phyloP scores from a whole-genome alignment of 2,329 filamentous ascomycete genomes.

The Ophiostoma ips region DNA sequence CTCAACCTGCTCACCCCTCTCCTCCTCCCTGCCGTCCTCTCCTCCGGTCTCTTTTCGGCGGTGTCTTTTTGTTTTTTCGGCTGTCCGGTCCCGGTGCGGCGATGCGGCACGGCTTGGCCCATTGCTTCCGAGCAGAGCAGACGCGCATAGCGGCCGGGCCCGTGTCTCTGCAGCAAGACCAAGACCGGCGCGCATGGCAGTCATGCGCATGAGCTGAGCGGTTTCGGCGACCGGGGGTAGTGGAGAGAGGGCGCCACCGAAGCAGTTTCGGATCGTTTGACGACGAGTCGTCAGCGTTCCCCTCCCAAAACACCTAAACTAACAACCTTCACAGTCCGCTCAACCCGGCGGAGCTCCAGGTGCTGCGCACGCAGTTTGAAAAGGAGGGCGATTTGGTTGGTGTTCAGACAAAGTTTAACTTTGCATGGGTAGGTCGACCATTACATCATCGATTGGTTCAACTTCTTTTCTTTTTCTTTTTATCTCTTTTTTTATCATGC shows the following conservation, averaged over 20 bases:
- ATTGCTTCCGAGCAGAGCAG: not conserved
- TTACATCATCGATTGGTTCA: not conserved
- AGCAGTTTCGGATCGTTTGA: no score
- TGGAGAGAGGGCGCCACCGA: no score
- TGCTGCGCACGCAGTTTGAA: conserved; percentile 86
- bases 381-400: conserved; percentile 96
- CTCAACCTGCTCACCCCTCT: not conserved
- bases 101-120: not conserved
- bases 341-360: conserved; percentile 81
- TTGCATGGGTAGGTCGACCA: conserved; percentile 77
- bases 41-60: not conserved
- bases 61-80: no score
- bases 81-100: no score
- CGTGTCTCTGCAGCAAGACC: no score
- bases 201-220: no score
- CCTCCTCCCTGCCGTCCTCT: not conserved
- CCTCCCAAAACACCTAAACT: no score
- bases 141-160: no score
- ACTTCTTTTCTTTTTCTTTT: conserved; percentile 1
- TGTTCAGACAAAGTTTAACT: conserved; percentile 99
- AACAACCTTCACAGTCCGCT: conserved; percentile 52
- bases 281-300: no score
- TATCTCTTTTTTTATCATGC: not conserved
- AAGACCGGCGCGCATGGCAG: no score
- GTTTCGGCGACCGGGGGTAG: no score